Base-by-base conservation (phyloP, 352 stramenopile species). In the Pythium insidiosum region DNA sequence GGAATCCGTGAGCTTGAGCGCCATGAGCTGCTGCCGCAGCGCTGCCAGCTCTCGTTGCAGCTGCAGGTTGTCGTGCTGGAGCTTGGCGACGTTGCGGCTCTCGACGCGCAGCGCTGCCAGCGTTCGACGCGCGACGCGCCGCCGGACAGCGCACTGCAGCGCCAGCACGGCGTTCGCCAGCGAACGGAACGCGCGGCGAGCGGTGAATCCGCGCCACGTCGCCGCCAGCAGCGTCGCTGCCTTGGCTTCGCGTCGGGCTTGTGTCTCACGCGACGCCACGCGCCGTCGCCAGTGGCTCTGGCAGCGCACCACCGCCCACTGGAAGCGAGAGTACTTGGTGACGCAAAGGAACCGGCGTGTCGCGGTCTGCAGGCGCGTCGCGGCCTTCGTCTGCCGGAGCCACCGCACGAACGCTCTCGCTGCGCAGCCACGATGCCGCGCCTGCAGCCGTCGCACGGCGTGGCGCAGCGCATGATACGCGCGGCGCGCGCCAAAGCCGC, bases 41-140 rank as follows among this genome's bases (percentile, higher is more conserved):
- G 61, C 51, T 38, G 67, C 61, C 20, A 89, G 38, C 43, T 85
- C 72, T 35, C 63, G 61, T 56, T 87, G 84, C 2, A 89, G 53
- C 20, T 82, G 68, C 18, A 73, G 58, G 40, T 92, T 92, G 46
- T 88, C 76, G 23, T 84, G 53, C 34, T 83, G 73, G 25, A 92
- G 63, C 51, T 84, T 87, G 13, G 54, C 37, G 26, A 92, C 61
- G 35, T 92, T 87, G 36, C 68, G 72, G 43, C 75, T 87, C 50
- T 92, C 76, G 34, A 70, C 47, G 2, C 75, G 74, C 38, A 85
- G 39, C 24, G 43, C 57, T 16, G 66, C 45, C 10, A 92, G 54
- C 16, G 58, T 34, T 5, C 52, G 54, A 25, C 53, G 70, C 9
- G 76, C 78, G 12, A 61, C 22, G 11, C 63, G 65, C 5, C 51